These are phyloP conservation scores for Yamadazyma endophytica DNA, from an alignment of 805 yeast genomes.

Conservation along the genomic window DNA sequence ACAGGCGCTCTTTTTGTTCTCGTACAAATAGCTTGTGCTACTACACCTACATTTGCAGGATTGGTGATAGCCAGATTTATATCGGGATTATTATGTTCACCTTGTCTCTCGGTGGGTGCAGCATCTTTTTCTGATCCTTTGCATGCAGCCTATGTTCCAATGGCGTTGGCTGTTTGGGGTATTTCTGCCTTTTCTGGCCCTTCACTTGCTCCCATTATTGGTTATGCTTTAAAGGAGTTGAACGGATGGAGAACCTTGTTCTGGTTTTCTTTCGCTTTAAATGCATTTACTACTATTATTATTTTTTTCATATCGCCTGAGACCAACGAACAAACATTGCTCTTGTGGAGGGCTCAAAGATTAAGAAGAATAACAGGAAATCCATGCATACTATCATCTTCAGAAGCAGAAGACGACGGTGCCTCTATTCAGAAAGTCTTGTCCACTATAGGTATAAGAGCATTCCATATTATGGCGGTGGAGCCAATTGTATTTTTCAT, in stretches of 20 bases:
- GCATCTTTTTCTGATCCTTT: constrained; percentile 51
- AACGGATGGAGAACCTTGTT: constrained; percentile 5
- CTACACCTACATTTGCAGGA: constrained; percentile 46
- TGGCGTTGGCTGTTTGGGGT: constrained; percentile 51
- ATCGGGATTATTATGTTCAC: constrained; percentile 52
- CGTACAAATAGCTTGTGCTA: constrained; percentile 56
- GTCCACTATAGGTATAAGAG: constrained; percentile 40
- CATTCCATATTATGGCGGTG: constrained; percentile 42
- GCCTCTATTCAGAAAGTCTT: constrained; percentile 6
- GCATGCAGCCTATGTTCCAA: constrained; percentile 36
- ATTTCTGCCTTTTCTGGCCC: constrained; percentile 55
- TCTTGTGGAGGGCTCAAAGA: constrained; percentile 45
- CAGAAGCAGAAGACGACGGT: constrained; percentile 25
- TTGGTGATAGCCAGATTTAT: constrained; percentile 48
- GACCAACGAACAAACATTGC: constrained; percentile 41
- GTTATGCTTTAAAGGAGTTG: constrained; percentile 1
- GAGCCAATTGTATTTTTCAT: constrained; percentile 59
- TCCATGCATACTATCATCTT: constrained; percentile 34
- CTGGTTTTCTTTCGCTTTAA: constrained; percentile 7
- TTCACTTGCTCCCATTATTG: constrained; percentile 44
- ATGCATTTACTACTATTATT: constrained; percentile 4
- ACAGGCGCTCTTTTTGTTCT: constrained; percentile 46
- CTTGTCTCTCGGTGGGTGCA: constrained; percentile 54
- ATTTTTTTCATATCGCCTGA: constrained; percentile 7
- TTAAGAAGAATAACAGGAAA: constrained; percentile 49